These are phyloP conservation scores for Pythium plurisporium DNA, from an alignment of 352 stramenopile species.

Conservation along the genomic window DNA sequence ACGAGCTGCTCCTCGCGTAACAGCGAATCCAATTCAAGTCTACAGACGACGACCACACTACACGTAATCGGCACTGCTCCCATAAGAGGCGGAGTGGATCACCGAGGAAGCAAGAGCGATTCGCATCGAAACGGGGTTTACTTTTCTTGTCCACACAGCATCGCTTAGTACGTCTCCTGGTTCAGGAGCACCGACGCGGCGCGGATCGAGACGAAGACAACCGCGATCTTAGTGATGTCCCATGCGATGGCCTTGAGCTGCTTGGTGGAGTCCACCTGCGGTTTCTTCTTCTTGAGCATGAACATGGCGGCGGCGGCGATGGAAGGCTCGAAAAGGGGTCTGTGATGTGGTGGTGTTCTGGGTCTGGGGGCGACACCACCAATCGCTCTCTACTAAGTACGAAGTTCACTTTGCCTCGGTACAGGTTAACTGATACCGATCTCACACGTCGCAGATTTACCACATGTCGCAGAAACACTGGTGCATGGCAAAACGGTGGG, in stretches of 20 bases:
- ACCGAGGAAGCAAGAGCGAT: too few relatives aligned
- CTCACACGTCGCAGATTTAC: not conserved
- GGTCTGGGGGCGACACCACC: not conserved
- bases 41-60: too few relatives aligned
- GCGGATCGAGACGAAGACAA: constrained; percentile 72
- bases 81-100: too few relatives aligned
- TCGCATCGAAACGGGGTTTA: too few relatives aligned
- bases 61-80: too few relatives aligned
- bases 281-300: constrained; percentile 88
- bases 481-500: not conserved
- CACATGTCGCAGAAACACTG: constrained; percentile 15
- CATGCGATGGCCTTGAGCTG: constrained; percentile 70
- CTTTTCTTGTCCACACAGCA: too few relatives aligned
- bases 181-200: constrained; percentile 68
- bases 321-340: not conserved
- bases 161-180: constrained; percentile 31
- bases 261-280: constrained; percentile 72
- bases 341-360: not conserved
- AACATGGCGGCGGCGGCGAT: constrained; percentile 44
- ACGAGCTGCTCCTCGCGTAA: too few relatives aligned
- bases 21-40: too few relatives aligned
- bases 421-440: too few relatives aligned
- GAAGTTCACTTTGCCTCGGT: constrained; percentile 2
- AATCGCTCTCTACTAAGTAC: constrained; percentile 22
- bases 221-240: constrained; percentile 72